phyloP scores from a whole-genome alignment of 495 filamentous ascomycete species.

The Penicillium angulare region DNA sequence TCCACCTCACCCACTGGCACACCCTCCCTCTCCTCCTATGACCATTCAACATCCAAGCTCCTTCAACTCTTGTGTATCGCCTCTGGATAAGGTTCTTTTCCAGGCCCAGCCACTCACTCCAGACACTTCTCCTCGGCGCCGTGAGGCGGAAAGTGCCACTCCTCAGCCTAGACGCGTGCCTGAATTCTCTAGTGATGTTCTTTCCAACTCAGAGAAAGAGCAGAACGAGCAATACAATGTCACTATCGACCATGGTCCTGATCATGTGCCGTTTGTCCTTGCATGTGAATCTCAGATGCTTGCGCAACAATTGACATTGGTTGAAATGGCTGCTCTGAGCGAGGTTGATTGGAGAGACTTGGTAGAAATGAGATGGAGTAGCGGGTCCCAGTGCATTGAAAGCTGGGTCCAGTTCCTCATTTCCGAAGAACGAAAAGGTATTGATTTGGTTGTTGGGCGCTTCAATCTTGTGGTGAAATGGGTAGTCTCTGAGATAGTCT shows the following conservation, averaged over 20 bases:
- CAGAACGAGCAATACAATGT: conserved; percentile 16
- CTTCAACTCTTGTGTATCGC: conserved; percentile 35
- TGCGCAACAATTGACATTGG: conserved; percentile 90
- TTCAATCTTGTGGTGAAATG: conserved; percentile 99
- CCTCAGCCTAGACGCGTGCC: conserved; percentile 26
- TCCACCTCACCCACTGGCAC: conserved; percentile 64
- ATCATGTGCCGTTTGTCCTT: conserved; percentile 87
- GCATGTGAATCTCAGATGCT: conserved; percentile 86
- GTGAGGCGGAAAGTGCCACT: conserved; percentile 12
- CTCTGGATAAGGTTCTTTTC: conserved; percentile 39
- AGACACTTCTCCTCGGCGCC: conserved; percentile 46
- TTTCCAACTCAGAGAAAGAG: conserved; percentile 37
- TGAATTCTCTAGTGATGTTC: conserved; percentile 38
- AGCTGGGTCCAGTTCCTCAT: conserved; percentile 93
- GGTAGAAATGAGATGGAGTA: conserved; percentile 91
- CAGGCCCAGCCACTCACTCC: conserved; percentile 50
- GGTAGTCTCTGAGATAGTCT: conserved; percentile 85
- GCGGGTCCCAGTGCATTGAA: conserved; percentile 57
- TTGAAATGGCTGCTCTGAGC: conserved; percentile 93
- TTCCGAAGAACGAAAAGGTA: conserved; percentile 76
- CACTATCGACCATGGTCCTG: conserved; percentile 9
- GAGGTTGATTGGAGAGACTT: conserved; percentile 98
- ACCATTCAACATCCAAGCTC: conserved; percentile 63
- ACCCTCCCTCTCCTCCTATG: conserved; percentile 77
- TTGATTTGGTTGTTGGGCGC: conserved; percentile 93